Evolutionary conservation across 2,329 filamentous ascomycete species (phyloP).

Genomic region (Ophiostoma himal-ulmi): DNA sequence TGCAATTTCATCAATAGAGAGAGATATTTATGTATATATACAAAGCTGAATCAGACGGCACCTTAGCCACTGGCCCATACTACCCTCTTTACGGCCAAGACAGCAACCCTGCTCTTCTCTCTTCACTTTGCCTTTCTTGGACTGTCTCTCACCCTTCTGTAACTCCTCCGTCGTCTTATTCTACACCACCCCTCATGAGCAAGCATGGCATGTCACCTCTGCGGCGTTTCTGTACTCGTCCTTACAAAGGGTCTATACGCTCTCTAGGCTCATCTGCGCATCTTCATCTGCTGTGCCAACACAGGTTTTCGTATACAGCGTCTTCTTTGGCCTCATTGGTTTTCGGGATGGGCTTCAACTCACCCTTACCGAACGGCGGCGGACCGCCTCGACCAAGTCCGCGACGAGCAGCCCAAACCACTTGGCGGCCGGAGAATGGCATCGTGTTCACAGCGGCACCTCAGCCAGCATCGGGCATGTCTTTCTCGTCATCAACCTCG

Average conservation of each 20-base stretch:
- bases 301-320: not conserved
- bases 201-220: conserved; percentile 17
- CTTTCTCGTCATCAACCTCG: not conserved
- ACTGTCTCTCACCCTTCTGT: not conserved
- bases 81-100: not conserved
- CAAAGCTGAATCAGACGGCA: not conserved
- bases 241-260: conserved; percentile 3
- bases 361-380: not conserved
- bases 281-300: not conserved
- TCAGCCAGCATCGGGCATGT: not conserved
- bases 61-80: not conserved
- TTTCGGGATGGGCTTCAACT: not conserved
- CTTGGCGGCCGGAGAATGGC: conserved; percentile 37
- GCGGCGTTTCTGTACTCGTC: conserved; percentile 5
- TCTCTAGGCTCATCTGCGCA: not conserved
- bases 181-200: conserved; percentile 11
- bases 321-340: not conserved
- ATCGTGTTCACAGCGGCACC: conserved; percentile 33
- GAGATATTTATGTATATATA: not conserved
- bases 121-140: not conserved
- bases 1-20: not conserved
- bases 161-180: not conserved
- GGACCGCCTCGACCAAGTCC: not conserved
- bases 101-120: not conserved
- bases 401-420: conserved; percentile 21